Evolutionary conservation across 2,329 filamentous ascomycete species (phyloP).

Genomic region (Sarocladiaceae sp.): DNA sequence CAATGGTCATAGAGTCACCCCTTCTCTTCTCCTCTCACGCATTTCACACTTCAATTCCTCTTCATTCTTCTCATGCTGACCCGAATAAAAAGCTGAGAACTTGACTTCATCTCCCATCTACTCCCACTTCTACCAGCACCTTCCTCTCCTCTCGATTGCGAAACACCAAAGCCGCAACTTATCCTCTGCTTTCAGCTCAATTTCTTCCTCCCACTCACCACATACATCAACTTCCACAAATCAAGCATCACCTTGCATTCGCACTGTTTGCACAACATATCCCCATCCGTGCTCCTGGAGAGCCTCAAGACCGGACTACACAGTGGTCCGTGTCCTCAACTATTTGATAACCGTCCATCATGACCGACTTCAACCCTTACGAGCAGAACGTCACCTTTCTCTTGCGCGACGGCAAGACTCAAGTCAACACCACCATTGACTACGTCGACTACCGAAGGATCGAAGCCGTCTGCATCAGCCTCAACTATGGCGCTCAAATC

Average conservation of each 20-base stretch:
- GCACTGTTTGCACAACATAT: no score
- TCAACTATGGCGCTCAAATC: constrained; percentile 68
- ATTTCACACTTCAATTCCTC: background rate
- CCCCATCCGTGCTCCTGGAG: background rate
- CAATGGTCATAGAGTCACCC: background rate
- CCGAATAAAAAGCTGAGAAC: background rate
- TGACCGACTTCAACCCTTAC: constrained; percentile 26
- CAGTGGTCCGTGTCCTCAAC: background rate
- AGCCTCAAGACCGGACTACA: constrained; percentile 1
- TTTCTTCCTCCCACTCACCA: no score
- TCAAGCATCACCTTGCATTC: no score
- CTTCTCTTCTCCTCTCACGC: background rate
- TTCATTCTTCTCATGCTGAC: background rate
- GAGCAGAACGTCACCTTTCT: constrained; percentile 32
- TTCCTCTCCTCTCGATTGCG: no score
- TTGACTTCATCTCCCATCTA: background rate
- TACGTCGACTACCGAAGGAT: constrained; percentile 27
- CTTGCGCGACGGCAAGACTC: constrained; percentile 24
- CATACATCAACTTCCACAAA: no score
- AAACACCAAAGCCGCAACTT: no score
- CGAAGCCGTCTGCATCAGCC: constrained; percentile 33
- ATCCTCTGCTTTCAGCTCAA: no score
- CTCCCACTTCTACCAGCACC: no score
- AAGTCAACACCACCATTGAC: constrained; percentile 26
- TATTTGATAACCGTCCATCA: background rate